phyloP scores from a whole-genome alignment of 148 eudicot species.

The Vaccinium macrocarpon region DNA sequence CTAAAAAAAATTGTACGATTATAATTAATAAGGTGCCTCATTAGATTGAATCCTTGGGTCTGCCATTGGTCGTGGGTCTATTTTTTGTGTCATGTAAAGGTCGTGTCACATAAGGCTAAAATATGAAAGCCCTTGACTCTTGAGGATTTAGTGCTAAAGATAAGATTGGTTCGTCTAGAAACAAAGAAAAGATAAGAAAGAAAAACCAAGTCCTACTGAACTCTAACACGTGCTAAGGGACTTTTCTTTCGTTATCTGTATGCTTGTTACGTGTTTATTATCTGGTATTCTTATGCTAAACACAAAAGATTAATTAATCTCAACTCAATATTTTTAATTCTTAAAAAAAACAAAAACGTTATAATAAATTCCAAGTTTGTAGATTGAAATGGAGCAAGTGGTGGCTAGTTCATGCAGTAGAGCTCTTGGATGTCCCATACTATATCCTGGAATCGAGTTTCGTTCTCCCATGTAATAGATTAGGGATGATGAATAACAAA shows the following conservation, averaged over 20 bases:
- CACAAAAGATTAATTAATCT: not conserved
- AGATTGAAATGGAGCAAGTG: not conserved
- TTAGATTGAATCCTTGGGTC: too few species aligned
- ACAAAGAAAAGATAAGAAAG: not conserved
- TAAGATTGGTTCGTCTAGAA: not conserved
- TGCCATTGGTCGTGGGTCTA: not conserved
- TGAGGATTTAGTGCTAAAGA: not conserved
- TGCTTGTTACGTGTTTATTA: not conserved
- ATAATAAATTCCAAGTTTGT: not conserved
- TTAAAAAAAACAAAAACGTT: not conserved
- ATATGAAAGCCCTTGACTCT: not conserved
- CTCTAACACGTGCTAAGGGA: not conserved
- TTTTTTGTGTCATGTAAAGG: not conserved
- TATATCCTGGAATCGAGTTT: too few species aligned
- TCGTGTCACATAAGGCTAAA: not conserved
- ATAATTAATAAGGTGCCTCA: too few species aligned
- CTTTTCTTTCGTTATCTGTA: constrained; percentile 6
- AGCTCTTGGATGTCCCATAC: too few species aligned
- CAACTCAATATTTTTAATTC: not conserved
- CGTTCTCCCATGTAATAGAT: too few species aligned
- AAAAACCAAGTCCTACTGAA: not conserved
- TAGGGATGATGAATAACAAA: too few species aligned
- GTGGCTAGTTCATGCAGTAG: too few species aligned
- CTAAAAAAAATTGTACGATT: too few species aligned
- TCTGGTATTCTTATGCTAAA: not conserved